Conservation (phyloP, 2,329 filamentous ascomycete genomes). For the Coniochaeta sp. region DNA sequence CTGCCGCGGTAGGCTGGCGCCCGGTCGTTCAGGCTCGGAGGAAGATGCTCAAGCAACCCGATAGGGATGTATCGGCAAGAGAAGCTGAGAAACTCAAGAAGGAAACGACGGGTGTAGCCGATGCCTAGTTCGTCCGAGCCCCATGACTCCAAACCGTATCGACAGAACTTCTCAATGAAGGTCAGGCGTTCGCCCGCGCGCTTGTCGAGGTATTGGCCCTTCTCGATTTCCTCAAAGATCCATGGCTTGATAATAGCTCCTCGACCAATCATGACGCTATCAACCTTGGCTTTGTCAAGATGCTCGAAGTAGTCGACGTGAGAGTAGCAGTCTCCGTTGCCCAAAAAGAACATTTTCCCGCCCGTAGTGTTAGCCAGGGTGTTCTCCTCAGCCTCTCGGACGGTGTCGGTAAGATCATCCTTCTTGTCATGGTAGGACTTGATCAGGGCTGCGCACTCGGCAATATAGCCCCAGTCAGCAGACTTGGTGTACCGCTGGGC, state of each 20-base stretch:
- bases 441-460: conserved; percentile 79
- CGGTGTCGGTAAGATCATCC: conserved; percentile 65
- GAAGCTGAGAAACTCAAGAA: conserved; percentile 95
- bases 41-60: conserved; percentile 80
- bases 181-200: conserved; percentile 76
- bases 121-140: conserved; percentile 92
- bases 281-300: conserved; percentile 70
- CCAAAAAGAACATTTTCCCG: conserved; percentile 79
- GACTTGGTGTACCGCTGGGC: conserved; percentile 89
- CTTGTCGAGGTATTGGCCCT: conserved; percentile 92
- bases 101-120: conserved; percentile 81
- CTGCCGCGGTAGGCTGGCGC: conserved; percentile 78
- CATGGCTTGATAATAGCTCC: conserved; percentile 96
- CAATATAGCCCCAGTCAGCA: conserved; percentile 95
- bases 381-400: conserved; percentile 67
- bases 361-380: conserved; percentile 59
- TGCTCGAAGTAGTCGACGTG: conserved; percentile 80
- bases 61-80: conserved; percentile 85
- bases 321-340: conserved; percentile 95
- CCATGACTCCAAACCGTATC: conserved; percentile 90
- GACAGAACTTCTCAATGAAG: conserved; percentile 83
- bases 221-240: conserved; percentile 94
- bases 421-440: conserved; percentile 67
- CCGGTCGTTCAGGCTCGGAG: conserved; percentile 81
- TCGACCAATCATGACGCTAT: conserved; percentile 95